Conservation (phyloP, 2,329 filamentous ascomycete species). For the Berkeleyomyces rouxiae region DNA sequence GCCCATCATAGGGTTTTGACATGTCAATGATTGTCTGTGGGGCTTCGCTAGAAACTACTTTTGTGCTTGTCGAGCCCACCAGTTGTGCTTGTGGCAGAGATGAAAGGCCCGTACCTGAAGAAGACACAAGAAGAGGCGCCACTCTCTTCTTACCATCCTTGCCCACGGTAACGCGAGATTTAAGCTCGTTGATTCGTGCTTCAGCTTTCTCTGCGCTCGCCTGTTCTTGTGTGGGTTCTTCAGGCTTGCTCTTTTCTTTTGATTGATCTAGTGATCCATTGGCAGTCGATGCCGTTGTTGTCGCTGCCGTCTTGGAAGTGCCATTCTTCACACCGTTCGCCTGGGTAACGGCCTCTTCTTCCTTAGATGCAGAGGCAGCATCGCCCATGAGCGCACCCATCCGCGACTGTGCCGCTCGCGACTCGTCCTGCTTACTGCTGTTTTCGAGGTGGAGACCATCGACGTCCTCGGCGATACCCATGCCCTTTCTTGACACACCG, state of each 20-base stretch:
- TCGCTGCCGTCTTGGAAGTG: slow-evolving; percentile 21
- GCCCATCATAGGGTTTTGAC: slow-evolving; percentile 81
- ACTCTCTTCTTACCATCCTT: slow-evolving; percentile 97
- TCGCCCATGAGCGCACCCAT: slow-evolving; percentile 99
- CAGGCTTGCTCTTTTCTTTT: slow-evolving; percentile 21
- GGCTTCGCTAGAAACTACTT: slow-evolving; percentile 46
- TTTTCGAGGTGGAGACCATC: slow-evolving; percentile 79
- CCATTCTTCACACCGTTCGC: slow-evolving; percentile 36
- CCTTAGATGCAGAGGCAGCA: slow-evolving; percentile 27
- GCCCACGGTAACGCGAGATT: slow-evolving; percentile 82
- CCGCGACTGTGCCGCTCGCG: slow-evolving; percentile 75
- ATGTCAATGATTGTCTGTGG: slow-evolving; percentile 77
- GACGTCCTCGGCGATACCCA: slow-evolving; percentile 83
- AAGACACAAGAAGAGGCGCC: slow-evolving; percentile 77
- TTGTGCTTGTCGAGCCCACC: slow-evolving; percentile 56
- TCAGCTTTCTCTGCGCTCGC: slow-evolving; percentile 37
- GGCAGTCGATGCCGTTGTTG: slow-evolving; percentile 18
- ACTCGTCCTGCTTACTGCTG: slow-evolving; percentile 78
- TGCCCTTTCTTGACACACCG: slow-evolving; percentile 69
- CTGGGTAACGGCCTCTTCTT: background rate
- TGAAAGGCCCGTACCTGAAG: slow-evolving; percentile 70
- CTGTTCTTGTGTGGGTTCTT: slow-evolving; percentile 21
- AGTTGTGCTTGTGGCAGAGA: slow-evolving; percentile 80
- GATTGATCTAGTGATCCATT: slow-evolving; percentile 17
- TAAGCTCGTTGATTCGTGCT: slow-evolving; percentile 45